phyloP scores from a whole-genome alignment of 768 basidiomycete genomes.

The Gloeopeniophorella convolvens region DNA sequence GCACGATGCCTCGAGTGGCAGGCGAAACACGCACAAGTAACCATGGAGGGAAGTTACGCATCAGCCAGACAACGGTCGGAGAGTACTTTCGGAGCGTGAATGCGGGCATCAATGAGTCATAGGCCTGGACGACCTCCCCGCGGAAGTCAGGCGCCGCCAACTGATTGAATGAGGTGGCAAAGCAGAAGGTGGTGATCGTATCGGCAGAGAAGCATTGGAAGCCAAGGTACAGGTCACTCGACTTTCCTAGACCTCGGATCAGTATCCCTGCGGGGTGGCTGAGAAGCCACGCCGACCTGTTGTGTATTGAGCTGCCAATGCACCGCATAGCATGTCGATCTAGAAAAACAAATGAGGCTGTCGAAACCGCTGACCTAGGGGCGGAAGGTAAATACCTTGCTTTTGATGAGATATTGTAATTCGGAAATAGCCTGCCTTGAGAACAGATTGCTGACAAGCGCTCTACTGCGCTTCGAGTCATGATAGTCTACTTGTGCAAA shows the following conservation, averaged over 20 bases:
- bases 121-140: conserved; percentile 30
- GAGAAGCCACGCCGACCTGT: not conserved
- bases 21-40: not conserved
- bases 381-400: too few species aligned
- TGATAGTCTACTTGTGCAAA: conserved; percentile 33
- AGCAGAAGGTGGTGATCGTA: conserved; percentile 38
- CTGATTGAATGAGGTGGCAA: conserved; percentile 30
- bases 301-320: conserved; percentile 5
- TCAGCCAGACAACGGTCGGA: not conserved
- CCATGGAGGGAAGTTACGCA: not conserved
- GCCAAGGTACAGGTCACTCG: conserved; percentile 34
- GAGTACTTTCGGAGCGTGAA: conserved; percentile 18
- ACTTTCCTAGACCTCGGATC: conserved; percentile 4
- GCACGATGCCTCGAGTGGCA: not conserved
- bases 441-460: conserved; percentile 32
- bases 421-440: conserved; percentile 33
- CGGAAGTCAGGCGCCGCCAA: conserved; percentile 31
- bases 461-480: conserved; percentile 29
- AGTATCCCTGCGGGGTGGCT: too few species aligned
- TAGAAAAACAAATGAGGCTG: conserved; percentile 14
- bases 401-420: conserved; percentile 32
- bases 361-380: not conserved
- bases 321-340: conserved; percentile 29
- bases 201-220: conserved; percentile 39
- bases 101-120: conserved; percentile 27